Conservation (phyloP, 2,329 filamentous ascomycete genomes). For the Triangularia setosa region DNA sequence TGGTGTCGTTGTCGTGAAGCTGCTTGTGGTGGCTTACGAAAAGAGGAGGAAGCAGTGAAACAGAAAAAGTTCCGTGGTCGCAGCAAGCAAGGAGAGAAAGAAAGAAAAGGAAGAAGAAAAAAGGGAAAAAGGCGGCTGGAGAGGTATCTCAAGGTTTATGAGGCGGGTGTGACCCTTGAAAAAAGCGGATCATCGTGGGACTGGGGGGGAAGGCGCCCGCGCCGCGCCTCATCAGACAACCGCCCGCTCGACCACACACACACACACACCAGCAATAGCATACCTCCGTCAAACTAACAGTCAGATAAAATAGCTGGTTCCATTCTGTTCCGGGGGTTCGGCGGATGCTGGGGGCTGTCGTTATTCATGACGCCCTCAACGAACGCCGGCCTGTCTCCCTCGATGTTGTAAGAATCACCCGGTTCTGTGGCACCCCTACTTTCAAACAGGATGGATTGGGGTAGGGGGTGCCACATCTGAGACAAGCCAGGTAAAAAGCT, state of each 20-base stretch:
- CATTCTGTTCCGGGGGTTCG: not conserved
- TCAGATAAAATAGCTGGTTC: too few species aligned
- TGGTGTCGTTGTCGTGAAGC: not conserved
- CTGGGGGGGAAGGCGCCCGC: not conserved
- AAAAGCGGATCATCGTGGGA: constrained; percentile 1
- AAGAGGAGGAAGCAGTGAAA: not conserved
- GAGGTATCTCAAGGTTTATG: not conserved
- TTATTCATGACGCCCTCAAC: not conserved
- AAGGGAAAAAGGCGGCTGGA: not conserved
- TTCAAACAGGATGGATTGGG: too few species aligned
- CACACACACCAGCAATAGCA: not conserved
- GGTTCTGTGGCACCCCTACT: not conserved
- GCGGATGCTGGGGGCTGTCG: too few species aligned
- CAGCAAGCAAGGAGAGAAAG: not conserved
- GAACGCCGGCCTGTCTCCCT: not conserved
- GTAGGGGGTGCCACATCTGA: not conserved
- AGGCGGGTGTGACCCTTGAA: not conserved
- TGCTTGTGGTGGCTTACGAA: not conserved
- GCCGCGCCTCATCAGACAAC: not conserved
- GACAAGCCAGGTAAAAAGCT: too few species aligned
- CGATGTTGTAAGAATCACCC: not conserved
- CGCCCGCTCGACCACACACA: not conserved
- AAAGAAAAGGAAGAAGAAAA: not conserved
- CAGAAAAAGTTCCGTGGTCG: not conserved
- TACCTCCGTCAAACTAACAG: not conserved